A percentile compares a stretch with the other conserved stretches of the same genome.
Evolutionary conservation across 768 basidiomycete genomes (phyloP).

Genomic region (Naganishia friedmannii): DNA sequence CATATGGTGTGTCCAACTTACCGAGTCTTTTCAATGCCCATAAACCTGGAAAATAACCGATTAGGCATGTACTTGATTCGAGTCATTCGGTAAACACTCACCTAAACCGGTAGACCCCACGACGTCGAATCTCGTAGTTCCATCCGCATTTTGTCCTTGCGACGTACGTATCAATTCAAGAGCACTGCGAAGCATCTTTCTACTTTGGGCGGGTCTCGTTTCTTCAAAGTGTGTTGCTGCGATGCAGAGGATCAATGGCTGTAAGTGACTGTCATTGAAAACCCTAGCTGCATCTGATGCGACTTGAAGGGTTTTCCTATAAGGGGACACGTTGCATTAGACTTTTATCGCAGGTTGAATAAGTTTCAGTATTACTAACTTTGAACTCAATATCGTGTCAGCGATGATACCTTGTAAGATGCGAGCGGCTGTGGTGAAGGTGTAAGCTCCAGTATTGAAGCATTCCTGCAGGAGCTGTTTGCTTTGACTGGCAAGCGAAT

Average conservation of each 20-base stretch:
- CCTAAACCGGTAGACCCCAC: constrained; percentile 25
- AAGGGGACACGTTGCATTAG: not conserved
- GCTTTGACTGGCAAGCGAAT: not conserved
- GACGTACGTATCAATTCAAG: constrained; percentile 13
- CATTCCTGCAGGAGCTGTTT: constrained; percentile 21
- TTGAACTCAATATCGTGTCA: constrained; percentile 24
- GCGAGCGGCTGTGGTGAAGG: constrained; percentile 20
- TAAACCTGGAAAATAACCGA: constrained; percentile 11
- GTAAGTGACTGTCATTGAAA: constrained; percentile 22
- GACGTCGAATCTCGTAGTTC: not conserved
- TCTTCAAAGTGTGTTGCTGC: constrained; percentile 27
- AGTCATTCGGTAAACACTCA: not conserved
- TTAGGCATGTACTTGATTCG: not conserved
- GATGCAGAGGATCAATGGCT: constrained; percentile 23
- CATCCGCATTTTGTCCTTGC: constrained; percentile 2
- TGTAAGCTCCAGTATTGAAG: constrained; percentile 13
- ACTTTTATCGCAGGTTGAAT: not conserved
- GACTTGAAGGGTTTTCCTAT: constrained; percentile 13
- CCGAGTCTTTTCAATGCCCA: constrained; percentile 20
- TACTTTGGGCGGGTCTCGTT: constrained; percentile 21
- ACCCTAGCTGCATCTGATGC: constrained; percentile 17
- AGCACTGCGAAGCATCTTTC: constrained; percentile 23
- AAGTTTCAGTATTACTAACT: not conserved
- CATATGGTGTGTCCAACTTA: not conserved
- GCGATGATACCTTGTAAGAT: constrained; percentile 21